Base-by-base conservation (phyloP, 148 eudicot genomes). In the Rhododendron ovatum region DNA sequence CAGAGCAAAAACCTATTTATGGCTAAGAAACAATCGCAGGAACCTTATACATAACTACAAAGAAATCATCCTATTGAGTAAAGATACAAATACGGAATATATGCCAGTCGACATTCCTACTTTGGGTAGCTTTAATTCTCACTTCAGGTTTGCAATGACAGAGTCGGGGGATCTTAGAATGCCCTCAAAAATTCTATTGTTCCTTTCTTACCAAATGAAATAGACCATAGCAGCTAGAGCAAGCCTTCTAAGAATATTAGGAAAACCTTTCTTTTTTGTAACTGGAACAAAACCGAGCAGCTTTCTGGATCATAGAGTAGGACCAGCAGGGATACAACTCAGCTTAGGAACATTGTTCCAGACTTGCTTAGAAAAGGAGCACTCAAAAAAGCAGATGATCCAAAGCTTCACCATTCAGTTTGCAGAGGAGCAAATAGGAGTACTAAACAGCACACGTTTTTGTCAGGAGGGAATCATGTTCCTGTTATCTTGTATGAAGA, bases 101-200 rank as follows among this genome's bases (percentile, higher is more conserved):
- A 26, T n/a, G 73, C 73, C 33, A 67, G 14, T 26, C 26, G 73
- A 65, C 73, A 67, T n/a, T 67, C 15, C 73, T 67, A 67, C 73
- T 67, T 67, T n/a, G 71, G 73, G 73, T 67, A 67, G 73, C 73
- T 67, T 67, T 67, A n/a, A 26, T 26, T 67, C 73, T 67, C 73
- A 10, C 73, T n/a, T 26, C 73, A 67, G 73, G 3, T 67, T 65
- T n/a, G 33, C 73, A n/a, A 67, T 67, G 28, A n/a, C 12, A 63
- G 71, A 67, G 73, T 67, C 0, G 11, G 33, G 73, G 73, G 30
- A 59, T 67, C 73, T 67, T 67, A 67, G 30, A 59, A 67, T 67
- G 30, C 73, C 30, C 4, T 67, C 0, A 1, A n/a, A 26, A 9
- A n/a, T 67, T 67, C 33, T 67, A 14, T n/a, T 67, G 26, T n/a